phyloP scores from a whole-genome alignment of 441 rosid genomes.

The Populus hybrid region DNA sequence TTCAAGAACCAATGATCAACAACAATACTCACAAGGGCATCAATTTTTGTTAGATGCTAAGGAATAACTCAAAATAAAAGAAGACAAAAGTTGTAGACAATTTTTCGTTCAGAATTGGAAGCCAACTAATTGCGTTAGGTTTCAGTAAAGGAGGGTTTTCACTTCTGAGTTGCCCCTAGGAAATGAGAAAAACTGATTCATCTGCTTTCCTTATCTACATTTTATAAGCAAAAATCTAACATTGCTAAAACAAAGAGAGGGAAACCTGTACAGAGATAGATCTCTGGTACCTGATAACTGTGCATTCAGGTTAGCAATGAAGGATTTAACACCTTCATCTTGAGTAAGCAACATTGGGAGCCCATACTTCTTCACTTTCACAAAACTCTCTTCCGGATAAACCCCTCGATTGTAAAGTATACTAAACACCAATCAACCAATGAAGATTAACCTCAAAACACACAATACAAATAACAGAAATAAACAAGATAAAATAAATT shows the following conservation, averaged over 20 bases:
- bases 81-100: not conserved
- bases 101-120: not conserved
- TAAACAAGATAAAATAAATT: not conserved
- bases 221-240: constrained; percentile 5
- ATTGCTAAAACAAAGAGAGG: not conserved
- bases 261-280: not conserved
- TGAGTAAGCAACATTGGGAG: constrained; percentile 86
- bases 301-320: constrained; percentile 59
- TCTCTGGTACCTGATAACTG: constrained; percentile 63
- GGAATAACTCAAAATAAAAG: not conserved
- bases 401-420: constrained; percentile 85
- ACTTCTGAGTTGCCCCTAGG: not conserved
- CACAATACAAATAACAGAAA: not conserved
- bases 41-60: not conserved
- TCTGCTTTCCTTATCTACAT: not conserved
- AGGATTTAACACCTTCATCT: constrained; percentile 84
- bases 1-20: constrained; percentile 8
- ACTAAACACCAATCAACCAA: constrained; percentile 33
- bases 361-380: constrained; percentile 88
- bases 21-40: not conserved
- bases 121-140: not conserved
- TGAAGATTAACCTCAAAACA: constrained; percentile 12
- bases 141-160: not conserved
- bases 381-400: constrained; percentile 88
- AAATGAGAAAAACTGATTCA: not conserved